Percentiles rank a stretch among this genome's conserved stretches.
Conservation (phyloP, 805 yeast species). For the Allodekkera sacchari region DNA sequence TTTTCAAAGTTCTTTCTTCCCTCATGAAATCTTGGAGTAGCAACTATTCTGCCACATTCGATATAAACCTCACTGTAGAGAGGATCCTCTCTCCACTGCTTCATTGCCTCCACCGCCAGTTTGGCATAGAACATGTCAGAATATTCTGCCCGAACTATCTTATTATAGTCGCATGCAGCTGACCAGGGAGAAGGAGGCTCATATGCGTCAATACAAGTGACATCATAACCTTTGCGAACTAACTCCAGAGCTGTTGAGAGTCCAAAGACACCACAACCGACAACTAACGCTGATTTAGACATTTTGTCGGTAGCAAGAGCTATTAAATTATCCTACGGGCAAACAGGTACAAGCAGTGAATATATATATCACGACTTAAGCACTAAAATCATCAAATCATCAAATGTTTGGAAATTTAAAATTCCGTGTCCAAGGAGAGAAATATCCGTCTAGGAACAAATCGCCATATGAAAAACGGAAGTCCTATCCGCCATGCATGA, state of each 20-base stretch:
- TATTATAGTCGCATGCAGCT: conserved; percentile 41
- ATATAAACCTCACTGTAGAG: conserved; percentile 25
- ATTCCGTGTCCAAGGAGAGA: too few species aligned
- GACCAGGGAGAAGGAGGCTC: conserved; percentile 37
- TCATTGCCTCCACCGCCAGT: conserved; percentile 37
- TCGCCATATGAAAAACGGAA: too few species aligned
- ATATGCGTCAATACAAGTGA: conserved; percentile 31
- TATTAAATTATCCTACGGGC: too few species aligned
- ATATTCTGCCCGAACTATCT: conserved; percentile 42
- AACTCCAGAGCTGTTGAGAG: conserved; percentile 35
- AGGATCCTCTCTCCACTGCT: conserved; percentile 29
- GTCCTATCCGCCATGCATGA: too few species aligned
- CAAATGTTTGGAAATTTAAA: too few species aligned
- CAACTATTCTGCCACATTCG: conserved; percentile 34
- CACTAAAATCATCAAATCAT: too few species aligned
- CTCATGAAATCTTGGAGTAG: conserved; percentile 25
- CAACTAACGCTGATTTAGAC: conserved; percentile 15
- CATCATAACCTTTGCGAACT: conserved; percentile 23
- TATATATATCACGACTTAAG: too few species aligned
- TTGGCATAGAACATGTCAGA: conserved; percentile 32
- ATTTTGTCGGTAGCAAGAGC: conserved; percentile 19
- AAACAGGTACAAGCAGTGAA: too few species aligned
- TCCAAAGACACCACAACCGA: conserved; percentile 39
- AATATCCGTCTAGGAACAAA: too few species aligned
- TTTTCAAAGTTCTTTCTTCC: conserved; percentile 32